A percentile compares a stretch with the other conserved stretches of the same genome.
These are phyloP conservation scores for Coniferiporia weirii DNA, from an alignment of 1,284 basidiomycete species.

Conservation along the genomic window DNA sequence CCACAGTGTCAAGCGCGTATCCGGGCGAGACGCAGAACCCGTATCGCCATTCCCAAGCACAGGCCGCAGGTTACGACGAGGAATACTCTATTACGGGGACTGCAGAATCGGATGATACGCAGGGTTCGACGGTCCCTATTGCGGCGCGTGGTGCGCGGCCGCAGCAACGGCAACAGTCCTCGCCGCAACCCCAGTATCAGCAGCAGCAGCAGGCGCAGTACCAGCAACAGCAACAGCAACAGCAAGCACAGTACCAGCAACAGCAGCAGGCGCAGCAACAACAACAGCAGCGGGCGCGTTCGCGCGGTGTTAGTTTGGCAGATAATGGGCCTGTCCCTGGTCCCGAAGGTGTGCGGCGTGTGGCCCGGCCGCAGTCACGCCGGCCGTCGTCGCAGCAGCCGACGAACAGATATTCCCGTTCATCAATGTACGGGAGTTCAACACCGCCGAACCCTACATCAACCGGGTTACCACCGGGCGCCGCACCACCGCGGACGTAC, in stretches of 20 bases:
- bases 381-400: slow-evolving; percentile 55
- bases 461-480: slow-evolving; percentile 60
- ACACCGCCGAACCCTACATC: slow-evolving; percentile 27
- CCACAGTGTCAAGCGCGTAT: slow-evolving; percentile 34
- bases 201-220: slow-evolving; percentile 30
- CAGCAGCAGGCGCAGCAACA: slow-evolving; percentile 23
- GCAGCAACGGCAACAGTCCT: slow-evolving; percentile 24
- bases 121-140: slow-evolving; percentile 1
- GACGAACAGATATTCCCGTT: slow-evolving; percentile 69
- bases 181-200: slow-evolving; percentile 19
- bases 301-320: slow-evolving; percentile 65
- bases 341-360: slow-evolving; percentile 68
- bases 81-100: slow-evolving; percentile 24
- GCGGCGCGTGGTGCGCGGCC: slow-evolving; percentile 17
- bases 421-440: slow-evolving; percentile 30
- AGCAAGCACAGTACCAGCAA: slow-evolving; percentile 22
- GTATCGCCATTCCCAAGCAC: slow-evolving; percentile 37
- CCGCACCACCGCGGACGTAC: slow-evolving; percentile 48
- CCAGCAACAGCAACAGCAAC: slow-evolving; percentile 12
- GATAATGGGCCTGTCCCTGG: slow-evolving; percentile 78
- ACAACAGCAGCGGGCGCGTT: slow-evolving; percentile 23
- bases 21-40: slow-evolving; percentile 51
- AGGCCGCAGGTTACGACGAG: slow-evolving; percentile 34
- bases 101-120: slow-evolving; percentile 13
- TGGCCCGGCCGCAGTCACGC: slow-evolving; percentile 47